Evolutionary conservation across 306 rosid species (phyloP), one percentile per base, ranked within the genome.

Genomic region (Sesbania bispinosa): DNA sequence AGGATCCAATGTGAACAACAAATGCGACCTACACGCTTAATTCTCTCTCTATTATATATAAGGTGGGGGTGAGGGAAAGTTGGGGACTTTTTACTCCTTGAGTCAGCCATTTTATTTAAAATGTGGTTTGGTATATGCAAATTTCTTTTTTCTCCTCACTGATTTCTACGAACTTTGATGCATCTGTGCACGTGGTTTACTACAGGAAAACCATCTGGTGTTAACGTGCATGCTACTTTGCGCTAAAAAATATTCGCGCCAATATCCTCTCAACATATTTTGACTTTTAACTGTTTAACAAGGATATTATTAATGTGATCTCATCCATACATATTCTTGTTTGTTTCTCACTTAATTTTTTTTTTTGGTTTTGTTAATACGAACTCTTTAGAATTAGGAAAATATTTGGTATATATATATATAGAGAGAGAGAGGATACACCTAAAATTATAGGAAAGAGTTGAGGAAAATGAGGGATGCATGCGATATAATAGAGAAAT

Each of bases 1-100:
- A 83, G 96, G 92, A 90, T 90, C 96, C 96, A 76, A 88, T 90
- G 94, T 88, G 77, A 52, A 70, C 67, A 60, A 76, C 70, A 36
- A 75, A 68, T 62, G 61, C 46, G 53, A 21, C 18, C 38, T 55
- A 64, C 59, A 18, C 26, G 1, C 35, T 29, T 60, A 29, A 13
- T 5, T 52, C 71, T 62, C 78, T 71, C 71, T 69, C 73, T 11
- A 5, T 62, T 11, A 5, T 62, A 65, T 77, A 32, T 72, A 33
- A 33, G 46, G 2, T 59, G 51, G 46, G 39, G 11, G 39, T 1
- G 2, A 1, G 69, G 62, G 50, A 33, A 38, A 13, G 19, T 36
- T 2, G 50, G 23, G 69, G 21, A 14, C 46, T 32, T 6, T 63
- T 29, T 4, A 18, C 13, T 47, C 20, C 26, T 0, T 39, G 71